Evolutionary conservation across 2,329 filamentous ascomycete species (phyloP).

Genomic region (Talaromyces sp.): DNA sequence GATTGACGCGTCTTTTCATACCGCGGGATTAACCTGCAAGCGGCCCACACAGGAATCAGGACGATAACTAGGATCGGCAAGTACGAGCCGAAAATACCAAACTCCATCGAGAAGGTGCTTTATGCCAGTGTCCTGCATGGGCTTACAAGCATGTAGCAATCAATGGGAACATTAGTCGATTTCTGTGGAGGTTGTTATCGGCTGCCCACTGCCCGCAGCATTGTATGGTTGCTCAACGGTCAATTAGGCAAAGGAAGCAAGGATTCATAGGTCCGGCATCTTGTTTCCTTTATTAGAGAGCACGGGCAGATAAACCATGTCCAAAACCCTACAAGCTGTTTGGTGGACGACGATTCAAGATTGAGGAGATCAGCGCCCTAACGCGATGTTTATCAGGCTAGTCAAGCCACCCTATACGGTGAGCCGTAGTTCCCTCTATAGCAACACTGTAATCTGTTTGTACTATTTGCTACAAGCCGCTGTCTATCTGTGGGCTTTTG

Average conservation of each 20-base stretch:
- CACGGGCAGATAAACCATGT: not conserved
- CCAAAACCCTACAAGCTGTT: not conserved
- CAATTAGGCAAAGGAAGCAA: not conserved
- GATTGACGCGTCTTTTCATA: conserved; percentile 4
- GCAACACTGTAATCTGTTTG: not conserved
- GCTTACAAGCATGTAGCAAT: not conserved
- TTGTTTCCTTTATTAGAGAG: not conserved
- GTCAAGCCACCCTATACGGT: not conserved
- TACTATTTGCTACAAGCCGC: not conserved
- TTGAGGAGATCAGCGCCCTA: not conserved
- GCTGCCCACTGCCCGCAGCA: not conserved
- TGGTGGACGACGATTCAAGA: not conserved
- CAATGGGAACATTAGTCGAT: not conserved
- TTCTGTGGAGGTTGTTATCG: not conserved
- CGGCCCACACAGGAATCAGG: conserved; percentile 4
- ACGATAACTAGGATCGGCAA: not conserved
- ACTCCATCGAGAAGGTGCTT: conserved; percentile 13
- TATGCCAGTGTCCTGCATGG: not conserved
- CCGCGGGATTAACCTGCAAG: not conserved
- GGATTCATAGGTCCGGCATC: not conserved
- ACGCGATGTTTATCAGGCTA: not conserved
- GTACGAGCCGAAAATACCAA: conserved; percentile 1
- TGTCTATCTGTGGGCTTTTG: too few relatives aligned
- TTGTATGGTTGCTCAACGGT: not conserved
- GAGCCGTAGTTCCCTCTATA: not conserved